Evolutionary conservation across 306 rosid species (phyloP).

Genomic region (barrel medic (Medicago truncatula)): DNA sequence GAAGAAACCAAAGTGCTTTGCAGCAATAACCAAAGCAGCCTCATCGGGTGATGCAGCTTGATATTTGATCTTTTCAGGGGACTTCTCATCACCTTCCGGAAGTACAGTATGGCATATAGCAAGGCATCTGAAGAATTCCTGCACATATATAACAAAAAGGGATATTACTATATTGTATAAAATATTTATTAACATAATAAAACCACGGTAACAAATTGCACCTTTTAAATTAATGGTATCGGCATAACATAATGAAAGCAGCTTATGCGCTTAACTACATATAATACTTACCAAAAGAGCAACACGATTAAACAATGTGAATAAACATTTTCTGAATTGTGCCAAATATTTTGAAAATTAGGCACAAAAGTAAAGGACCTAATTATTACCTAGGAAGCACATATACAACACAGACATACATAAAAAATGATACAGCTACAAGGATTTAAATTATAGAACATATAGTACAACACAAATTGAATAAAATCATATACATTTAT

Average conservation of each 20-base stretch:
- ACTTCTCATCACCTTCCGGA: conserved; percentile 90
- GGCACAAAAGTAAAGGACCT: conserved; percentile 11
- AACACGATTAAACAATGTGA: conserved; percentile 14
- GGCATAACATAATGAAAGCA: conserved; percentile 34
- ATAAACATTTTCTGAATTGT: conserved; percentile 22
- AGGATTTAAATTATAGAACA: neutral
- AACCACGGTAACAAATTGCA: conserved; percentile 13
- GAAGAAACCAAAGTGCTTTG: conserved; percentile 96
- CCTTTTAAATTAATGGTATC: conserved; percentile 12
- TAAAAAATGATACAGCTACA: neutral
- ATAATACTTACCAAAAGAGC: conserved; percentile 18
- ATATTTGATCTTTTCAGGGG: conserved; percentile 82
- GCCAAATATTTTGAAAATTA: conserved; percentile 27
- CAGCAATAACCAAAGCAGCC: conserved; percentile 70
- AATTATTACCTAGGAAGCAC: neutral
- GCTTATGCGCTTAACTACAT: conserved; percentile 5
- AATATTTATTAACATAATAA: conserved; percentile 24
- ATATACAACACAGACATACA: neutral
- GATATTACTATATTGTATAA: neutral
- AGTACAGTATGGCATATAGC: conserved; percentile 96
- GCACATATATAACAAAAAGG: neutral
- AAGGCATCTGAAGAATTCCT: conserved; percentile 79
- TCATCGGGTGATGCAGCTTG: conserved; percentile 98
- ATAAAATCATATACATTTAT: neutral
- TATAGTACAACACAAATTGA: neutral